Conservation (phyloP, 23 red algal genomes). For the Gracilaria domingensis region DNA sequence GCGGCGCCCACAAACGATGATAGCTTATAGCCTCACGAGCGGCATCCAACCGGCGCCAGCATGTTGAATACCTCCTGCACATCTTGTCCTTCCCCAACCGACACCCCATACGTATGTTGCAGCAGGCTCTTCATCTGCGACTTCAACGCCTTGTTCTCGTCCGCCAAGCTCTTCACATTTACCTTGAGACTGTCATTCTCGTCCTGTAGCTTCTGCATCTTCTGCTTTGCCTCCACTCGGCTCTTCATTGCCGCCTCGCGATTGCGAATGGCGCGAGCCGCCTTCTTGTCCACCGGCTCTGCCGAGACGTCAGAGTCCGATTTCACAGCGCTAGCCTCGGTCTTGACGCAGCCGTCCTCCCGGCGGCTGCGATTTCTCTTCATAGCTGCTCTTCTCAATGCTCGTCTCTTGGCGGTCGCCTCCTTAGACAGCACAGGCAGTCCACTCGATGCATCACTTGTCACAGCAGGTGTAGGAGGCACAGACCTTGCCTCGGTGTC, state of each 20-base stretch:
- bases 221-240: conserved; percentile 78
- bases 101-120: conserved; percentile 55
- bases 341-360: background rate
- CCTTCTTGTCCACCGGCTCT: conserved; percentile 73
- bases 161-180: conserved; percentile 41
- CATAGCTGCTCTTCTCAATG: too few species aligned
- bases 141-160: conserved; percentile 60
- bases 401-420: too few species aligned
- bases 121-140: conserved; percentile 37
- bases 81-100: conserved; percentile 50
- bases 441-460: background rate
- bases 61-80: conserved; percentile 46
- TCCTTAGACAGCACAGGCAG: conserved; percentile 9
- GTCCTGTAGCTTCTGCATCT: conserved; percentile 59
- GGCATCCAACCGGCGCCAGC: conserved; percentile 33
- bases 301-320: background rate
- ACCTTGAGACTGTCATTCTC: conserved; percentile 57
- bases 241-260: conserved; percentile 76
- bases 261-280: conserved; percentile 73
- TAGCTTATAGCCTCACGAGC: too few species aligned
- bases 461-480: background rate
- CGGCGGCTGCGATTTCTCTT: conserved; percentile 32
- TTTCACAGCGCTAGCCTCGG: background rate
- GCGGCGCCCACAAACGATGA: too few species aligned
- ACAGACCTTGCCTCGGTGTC: background rate